Conservation (phyloP, 1,284 basidiomycete species). For the Malassezia caprae region DNA sequence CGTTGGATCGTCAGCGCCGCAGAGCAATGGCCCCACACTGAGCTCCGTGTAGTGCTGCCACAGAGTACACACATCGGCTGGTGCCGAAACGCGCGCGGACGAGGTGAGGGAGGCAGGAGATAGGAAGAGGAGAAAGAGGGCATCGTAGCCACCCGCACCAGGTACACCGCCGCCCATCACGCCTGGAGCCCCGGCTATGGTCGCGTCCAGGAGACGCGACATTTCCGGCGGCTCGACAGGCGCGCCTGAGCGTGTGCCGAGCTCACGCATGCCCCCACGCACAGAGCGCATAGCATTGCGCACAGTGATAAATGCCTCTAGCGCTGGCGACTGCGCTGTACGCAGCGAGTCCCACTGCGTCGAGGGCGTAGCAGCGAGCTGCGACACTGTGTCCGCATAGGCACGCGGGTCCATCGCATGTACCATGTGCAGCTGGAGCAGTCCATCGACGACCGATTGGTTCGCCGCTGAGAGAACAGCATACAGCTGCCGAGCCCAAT, state of each 20-base stretch:
- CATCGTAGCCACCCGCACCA: slow-evolving; percentile 94
- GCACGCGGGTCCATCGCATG: slow-evolving; percentile 23
- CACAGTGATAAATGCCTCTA: slow-evolving; percentile 27
- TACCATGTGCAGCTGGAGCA: slow-evolving; percentile 31
- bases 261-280: slow-evolving; percentile 69
- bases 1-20: slow-evolving; percentile 55
- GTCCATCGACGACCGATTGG: slow-evolving; percentile 33
- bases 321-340: slow-evolving; percentile 13
- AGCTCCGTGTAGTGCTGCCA: slow-evolving; percentile 18
- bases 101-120: not conserved
- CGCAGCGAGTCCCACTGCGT: slow-evolving; percentile 14
- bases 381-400: slow-evolving; percentile 39
- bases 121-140: slow-evolving; percentile 69
- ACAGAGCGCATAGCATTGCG: slow-evolving; percentile 56
- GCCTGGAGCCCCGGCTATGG: slow-evolving; percentile 61
- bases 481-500: slow-evolving; percentile 42
- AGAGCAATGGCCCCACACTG: slow-evolving; percentile 52
- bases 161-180: slow-evolving; percentile 91
- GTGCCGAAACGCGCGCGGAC: slow-evolving; percentile 1
- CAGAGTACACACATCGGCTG: slow-evolving; percentile 18
- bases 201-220: slow-evolving; percentile 72
- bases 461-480: slow-evolving; percentile 37
- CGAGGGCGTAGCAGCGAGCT: slow-evolving; percentile 33
- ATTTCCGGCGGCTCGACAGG: slow-evolving; percentile 88
- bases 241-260: slow-evolving; percentile 69